phyloP scores from a whole-genome alignment of 352 stramenopile species.

The Stramenopiles sp. region DNA sequence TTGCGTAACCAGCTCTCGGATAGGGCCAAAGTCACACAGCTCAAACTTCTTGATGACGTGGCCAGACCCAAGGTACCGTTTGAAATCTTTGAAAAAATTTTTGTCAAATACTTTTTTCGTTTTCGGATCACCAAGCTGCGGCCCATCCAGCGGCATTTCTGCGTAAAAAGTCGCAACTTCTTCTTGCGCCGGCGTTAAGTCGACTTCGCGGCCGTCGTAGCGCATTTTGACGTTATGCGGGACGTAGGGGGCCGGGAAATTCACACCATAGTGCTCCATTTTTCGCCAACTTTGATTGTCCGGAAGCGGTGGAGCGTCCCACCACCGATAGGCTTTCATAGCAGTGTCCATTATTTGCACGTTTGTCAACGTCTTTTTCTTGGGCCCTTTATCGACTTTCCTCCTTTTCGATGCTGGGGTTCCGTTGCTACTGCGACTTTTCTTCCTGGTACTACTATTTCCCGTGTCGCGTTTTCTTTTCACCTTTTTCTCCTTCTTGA shows the following conservation, averaged over 20 bases:
- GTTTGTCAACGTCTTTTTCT: constrained; percentile 79
- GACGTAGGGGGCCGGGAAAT: constrained; percentile 84
- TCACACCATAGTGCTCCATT: constrained; percentile 96
- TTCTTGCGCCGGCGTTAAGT: constrained; percentile 80
- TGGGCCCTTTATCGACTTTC: constrained; percentile 17
- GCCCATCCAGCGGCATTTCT: constrained; percentile 82
- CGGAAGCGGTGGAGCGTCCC: constrained; percentile 80
- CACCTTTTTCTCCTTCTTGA: constrained; percentile 33
- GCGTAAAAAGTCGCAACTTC: constrained; percentile 85
- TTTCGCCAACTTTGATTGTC: constrained; percentile 88
- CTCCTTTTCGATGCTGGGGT: neutral
- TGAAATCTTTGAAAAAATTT: constrained; percentile 93
- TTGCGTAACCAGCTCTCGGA: constrained; percentile 43
- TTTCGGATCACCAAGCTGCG: constrained; percentile 87
- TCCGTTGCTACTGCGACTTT: neutral
- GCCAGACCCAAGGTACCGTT: constrained; percentile 61
- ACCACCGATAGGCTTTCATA: constrained; percentile 98
- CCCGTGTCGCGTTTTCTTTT: constrained; percentile 27
- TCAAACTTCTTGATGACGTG: constrained; percentile 85
- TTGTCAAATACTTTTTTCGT: constrained; percentile 92
- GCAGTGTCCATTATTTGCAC: constrained; percentile 78
- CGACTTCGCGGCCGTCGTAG: constrained; percentile 73
- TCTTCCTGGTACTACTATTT: constrained; percentile 15
- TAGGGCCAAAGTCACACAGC: constrained; percentile 88
- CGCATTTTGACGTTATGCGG: constrained; percentile 82